A percentile compares a stretch with the other conserved stretches of the same genome.
phyloP scores from a whole-genome alignment of 2,329 filamentous ascomycete species.

The Alternaria burnsii region DNA sequence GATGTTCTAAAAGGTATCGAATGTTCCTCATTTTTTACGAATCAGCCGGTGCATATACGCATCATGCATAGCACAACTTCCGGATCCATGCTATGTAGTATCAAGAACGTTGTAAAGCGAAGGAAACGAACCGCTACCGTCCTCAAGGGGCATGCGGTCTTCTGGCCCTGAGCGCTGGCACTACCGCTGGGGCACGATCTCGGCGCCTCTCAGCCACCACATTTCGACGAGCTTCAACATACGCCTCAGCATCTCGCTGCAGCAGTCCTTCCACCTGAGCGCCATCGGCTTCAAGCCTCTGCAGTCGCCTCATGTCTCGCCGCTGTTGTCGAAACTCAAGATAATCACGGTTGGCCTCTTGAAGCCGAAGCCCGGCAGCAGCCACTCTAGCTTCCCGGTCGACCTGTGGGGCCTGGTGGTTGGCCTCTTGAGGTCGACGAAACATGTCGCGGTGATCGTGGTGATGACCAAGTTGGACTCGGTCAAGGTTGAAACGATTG shows the following conservation, averaged over 20 bases:
- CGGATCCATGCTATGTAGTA: neutral
- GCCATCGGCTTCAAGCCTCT: neutral
- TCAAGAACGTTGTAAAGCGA: neutral
- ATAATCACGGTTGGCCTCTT: neutral
- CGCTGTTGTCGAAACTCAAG: neutral
- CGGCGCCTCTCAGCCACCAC: neutral
- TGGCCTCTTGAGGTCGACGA: neutral
- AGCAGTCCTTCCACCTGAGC: neutral
- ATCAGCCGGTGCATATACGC: neutral
- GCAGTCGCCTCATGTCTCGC: neutral
- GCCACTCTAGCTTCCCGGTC: neutral
- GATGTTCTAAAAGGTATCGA: neutral
- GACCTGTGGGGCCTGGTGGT: neutral
- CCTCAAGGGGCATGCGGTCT: neutral
- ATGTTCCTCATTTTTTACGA: neutral
- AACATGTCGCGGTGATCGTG: neutral
- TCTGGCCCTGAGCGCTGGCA: neutral
- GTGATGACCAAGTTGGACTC: too few relatives aligned
- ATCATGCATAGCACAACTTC: neutral
- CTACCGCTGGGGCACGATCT: neutral
- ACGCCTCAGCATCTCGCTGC: neutral
- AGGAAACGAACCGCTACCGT: neutral
- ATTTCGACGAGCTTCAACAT: neutral
- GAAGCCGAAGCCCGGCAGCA: neutral
- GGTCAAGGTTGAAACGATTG: neutral